Conservation (phyloP, 352 stramenopile species). For the Pythium oligandrum region DNA sequence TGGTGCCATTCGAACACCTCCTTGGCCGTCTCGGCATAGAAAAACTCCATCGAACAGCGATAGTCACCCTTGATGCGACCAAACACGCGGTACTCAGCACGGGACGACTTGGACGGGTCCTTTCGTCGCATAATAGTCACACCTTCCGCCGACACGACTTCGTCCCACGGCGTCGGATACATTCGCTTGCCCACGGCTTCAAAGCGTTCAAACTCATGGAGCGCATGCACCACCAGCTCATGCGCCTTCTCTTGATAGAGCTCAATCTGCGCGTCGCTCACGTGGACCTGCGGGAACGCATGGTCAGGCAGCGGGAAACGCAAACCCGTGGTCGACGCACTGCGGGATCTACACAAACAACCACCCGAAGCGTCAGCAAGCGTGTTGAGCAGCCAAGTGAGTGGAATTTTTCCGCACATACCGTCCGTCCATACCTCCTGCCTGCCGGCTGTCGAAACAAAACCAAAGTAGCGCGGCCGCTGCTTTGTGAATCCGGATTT, state of each 20-base stretch:
- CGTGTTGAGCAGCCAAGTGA: too few relatives aligned
- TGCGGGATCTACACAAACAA: conserved; percentile 1
- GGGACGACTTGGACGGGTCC: neutral
- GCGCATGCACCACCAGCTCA: conserved; percentile 1
- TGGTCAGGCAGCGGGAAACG: conserved; percentile 8
- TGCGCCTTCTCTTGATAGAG: conserved; percentile 1
- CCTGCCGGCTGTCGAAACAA: too few relatives aligned
- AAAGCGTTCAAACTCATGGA: conserved; percentile 13
- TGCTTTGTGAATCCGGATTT: too few relatives aligned
- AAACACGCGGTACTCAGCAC: conserved; percentile 40
- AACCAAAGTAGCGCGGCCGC: too few relatives aligned
- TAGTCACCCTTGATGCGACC: conserved; percentile 60
- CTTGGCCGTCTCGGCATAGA: conserved; percentile 46
- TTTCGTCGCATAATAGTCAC: conserved; percentile 6
- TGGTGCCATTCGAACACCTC: conserved; percentile 68
- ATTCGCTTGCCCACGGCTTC: conserved; percentile 4
- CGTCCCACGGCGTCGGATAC: conserved; percentile 9
- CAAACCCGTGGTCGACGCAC: neutral
- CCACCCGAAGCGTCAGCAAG: too few relatives aligned
- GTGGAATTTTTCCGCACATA: too few relatives aligned
- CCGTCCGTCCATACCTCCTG: too few relatives aligned
- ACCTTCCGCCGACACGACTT: conserved; percentile 6
- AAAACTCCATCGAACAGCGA: conserved; percentile 60
- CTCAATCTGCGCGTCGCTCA: conserved; percentile 2
- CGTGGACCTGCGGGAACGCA: neutral